phyloP scores from a whole-genome alignment of 2,329 filamentous ascomycete genomes.

The Fusarium anguioides region DNA sequence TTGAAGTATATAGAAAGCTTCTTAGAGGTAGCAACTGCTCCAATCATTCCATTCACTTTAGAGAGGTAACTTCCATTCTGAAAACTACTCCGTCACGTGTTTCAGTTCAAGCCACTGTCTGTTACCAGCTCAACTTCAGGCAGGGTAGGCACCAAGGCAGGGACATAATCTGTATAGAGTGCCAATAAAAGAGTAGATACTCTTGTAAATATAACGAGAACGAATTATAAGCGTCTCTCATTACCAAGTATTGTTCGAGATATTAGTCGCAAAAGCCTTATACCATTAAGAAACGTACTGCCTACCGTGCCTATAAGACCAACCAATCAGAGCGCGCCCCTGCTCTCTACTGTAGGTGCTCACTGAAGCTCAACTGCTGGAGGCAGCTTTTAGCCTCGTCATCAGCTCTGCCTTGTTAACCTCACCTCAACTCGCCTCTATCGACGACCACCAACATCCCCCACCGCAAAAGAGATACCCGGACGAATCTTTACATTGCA shows the following conservation, averaged over 20 bases:
- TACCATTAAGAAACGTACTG: no score
- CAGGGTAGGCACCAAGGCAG: no score
- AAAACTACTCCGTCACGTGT: slow-evolving; percentile 44
- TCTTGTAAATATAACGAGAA: no score
- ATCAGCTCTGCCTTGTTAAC: slow-evolving; percentile 56
- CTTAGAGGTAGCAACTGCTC: slow-evolving; percentile 2
- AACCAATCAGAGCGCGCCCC: slow-evolving; percentile 44
- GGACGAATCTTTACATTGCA: slow-evolving; percentile 22
- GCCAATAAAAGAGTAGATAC: no score
- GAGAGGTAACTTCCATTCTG: slow-evolving; percentile 38
- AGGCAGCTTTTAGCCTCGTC: slow-evolving; percentile 68
- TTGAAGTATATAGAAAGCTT: not conserved
- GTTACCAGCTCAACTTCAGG: slow-evolving; percentile 1
- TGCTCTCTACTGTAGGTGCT: slow-evolving; percentile 12
- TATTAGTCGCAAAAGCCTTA: no score
- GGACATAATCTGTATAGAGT: no score
- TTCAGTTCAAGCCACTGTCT: slow-evolving; percentile 29
- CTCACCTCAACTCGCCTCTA: slow-evolving; percentile 30
- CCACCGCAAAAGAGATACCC: slow-evolving; percentile 41
- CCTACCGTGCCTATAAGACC: not conserved
- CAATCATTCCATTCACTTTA: not conserved
- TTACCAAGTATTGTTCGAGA: no score
- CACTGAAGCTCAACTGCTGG: slow-evolving; percentile 46
- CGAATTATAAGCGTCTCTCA: no score
- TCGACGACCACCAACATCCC: slow-evolving; percentile 34